Evolutionary conservation across 805 yeast genomes (phyloP), one percentile per base, ranked within the genome.

Genomic region (Candida yuanshanica): DNA sequence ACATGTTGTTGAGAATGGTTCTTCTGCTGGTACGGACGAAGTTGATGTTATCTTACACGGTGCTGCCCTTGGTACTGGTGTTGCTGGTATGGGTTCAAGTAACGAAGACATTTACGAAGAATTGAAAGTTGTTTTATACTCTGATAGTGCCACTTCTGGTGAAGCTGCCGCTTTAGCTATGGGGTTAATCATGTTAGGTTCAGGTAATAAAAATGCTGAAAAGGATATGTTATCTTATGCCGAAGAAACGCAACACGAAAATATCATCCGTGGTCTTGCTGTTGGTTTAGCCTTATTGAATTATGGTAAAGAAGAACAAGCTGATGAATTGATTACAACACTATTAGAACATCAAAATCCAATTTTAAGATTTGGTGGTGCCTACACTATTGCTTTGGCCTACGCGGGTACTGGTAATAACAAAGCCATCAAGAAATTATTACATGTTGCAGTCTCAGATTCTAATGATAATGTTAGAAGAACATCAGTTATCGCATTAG

Each of bases 351-450:
- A 82, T 56, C 95, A 87, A 58, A 86, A 83, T 52, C 75, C 96
- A 5, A 78, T 83, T 40, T 73, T 93, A 49, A 83, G 99, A 64
- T 93, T 90, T 60, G 98, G 99, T 64, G 98, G 96, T 59, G 93
- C 93, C 36, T 89, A 81, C 63, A 82, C 97, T 6, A 76, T 93
- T 53, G 98, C 96, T 0, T 72, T 93, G 53, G 98, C 99, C 1
- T 93, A 91, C 63, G 95, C 93, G 41, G 99, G 99, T 45, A 91
- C 99, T 3, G 95, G 96, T 22, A 81, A 84, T 63, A 89, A 89
- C 64, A 68, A 69, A 40, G 97, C 97, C 9, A 85, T 93, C 53
- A 81, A 87, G 65, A 78, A 83, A 52, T 69, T 93, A 51, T 72
- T 93, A 50, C 98, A 93, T 63, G 75, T 81, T 57, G 99, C 99